These are phyloP conservation scores for Myrmaecium sp. DNA, from an alignment of 2,329 filamentous ascomycete genomes.

Conservation along the genomic window DNA sequence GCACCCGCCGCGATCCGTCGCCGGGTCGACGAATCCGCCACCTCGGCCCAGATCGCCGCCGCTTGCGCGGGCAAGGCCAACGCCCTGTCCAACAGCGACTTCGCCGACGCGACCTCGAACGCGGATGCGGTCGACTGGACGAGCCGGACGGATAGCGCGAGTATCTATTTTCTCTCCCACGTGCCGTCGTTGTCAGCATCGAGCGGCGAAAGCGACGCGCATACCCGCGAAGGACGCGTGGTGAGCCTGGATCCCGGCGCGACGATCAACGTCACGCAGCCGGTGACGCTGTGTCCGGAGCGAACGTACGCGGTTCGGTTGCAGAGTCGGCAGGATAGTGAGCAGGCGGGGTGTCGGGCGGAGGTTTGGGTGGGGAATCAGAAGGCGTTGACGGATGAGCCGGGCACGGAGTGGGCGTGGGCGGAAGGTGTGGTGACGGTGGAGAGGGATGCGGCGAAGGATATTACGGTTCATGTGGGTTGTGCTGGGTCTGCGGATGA, in stretches of 20 bases:
- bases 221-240: conserved; percentile 8
- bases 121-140: conserved; percentile 10
- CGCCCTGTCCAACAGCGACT: conserved; percentile 13
- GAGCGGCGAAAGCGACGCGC: conserved; percentile 4
- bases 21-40: conserved; percentile 9
- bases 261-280: conserved; percentile 9
- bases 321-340: conserved; percentile 7
- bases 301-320: conserved; percentile 8
- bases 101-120: conserved; percentile 7
- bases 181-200: conserved; percentile 4
- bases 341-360: too few species aligned
- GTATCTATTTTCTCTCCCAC: conserved; percentile 8
- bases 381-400: too few species aligned
- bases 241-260: conserved; percentile 9
- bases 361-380: too few species aligned
- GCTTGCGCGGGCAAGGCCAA: conserved; percentile 11
- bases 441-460: too few species aligned
- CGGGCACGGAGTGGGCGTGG: too few species aligned
- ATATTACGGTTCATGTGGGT: too few species aligned
- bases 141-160: conserved; percentile 6
- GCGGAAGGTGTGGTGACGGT: too few species aligned
- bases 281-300: conserved; percentile 13
- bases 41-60: conserved; percentile 11
- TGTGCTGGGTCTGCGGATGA: too few species aligned
- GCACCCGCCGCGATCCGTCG: not conserved